Percentiles rank a stretch among this genome's conserved stretches.
These are phyloP conservation scores for Aspergillus fumigatus DNA, from an alignment of 2,329 filamentous ascomycete genomes.

Conservation along the genomic window DNA sequence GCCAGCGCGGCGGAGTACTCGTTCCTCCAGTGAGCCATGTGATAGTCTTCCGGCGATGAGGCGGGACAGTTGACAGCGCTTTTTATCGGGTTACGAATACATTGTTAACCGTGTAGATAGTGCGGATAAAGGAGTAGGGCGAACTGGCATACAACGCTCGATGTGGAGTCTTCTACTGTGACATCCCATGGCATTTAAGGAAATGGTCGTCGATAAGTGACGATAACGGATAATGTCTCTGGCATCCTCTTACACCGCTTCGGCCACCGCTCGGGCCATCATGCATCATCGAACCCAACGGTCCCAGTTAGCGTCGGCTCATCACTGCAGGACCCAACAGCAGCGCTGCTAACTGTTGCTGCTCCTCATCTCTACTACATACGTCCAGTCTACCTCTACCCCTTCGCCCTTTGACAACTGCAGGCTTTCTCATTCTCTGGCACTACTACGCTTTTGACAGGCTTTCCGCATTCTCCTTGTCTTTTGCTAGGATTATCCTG, in stretches of 20 bases:
- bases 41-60: conserved; percentile 10
- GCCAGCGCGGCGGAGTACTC: conserved; percentile 74
- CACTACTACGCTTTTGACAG: not conserved
- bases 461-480: conserved; percentile 2
- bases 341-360: not conserved
- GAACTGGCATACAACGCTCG: not conserved
- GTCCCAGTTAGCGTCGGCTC: conserved; percentile 7
- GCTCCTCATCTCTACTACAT: not conserved
- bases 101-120: conserved; percentile 2
- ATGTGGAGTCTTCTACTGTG: not conserved
- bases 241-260: conserved; percentile 21
- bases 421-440: not conserved
- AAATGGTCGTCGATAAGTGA: not conserved
- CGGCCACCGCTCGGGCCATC: conserved; percentile 27
- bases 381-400: not conserved
- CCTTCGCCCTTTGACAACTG: conserved; percentile 4
- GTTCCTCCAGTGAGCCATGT: conserved; percentile 69
- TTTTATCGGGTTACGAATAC: conserved; percentile 5
- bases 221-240: conserved; percentile 11
- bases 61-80: conserved; percentile 6
- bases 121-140: not conserved
- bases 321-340: conserved; percentile 20
- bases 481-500: not conserved
- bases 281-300: conserved; percentile 31
- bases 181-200: not conserved